Percentiles rank a stretch among this genome's conserved stretches.
phyloP scores from a whole-genome alignment of 257 asterid genomes.

The Solanum neorickii region DNA sequence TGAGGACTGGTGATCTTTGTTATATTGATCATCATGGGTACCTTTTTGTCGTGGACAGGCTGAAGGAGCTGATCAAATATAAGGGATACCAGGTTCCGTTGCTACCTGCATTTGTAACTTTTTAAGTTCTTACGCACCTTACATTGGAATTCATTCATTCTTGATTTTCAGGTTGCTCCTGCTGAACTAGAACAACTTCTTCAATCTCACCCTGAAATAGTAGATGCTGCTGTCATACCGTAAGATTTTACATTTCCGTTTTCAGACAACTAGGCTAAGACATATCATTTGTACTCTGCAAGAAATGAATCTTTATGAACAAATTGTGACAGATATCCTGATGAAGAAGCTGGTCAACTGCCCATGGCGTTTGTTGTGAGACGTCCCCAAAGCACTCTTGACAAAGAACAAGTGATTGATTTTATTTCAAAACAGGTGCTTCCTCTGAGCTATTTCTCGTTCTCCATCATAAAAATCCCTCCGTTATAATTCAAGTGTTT shows the following conservation, averaged over 20 bases:
- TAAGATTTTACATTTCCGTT: constrained; percentile 2
- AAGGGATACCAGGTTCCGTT: constrained; percentile 45
- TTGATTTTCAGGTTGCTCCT: constrained; percentile 36
- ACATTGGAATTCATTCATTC: background rate
- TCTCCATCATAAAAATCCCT: background rate
- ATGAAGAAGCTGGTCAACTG: constrained; percentile 44
- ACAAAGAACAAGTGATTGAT: constrained; percentile 20
- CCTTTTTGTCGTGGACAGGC: constrained; percentile 39
- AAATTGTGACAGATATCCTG: constrained; percentile 25
- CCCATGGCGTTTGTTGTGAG: constrained; percentile 49
- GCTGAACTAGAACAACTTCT: constrained; percentile 51
- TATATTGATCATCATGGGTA: constrained; percentile 33
- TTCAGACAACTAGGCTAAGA: background rate
- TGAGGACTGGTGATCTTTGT: constrained; percentile 48
- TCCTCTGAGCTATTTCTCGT: background rate
- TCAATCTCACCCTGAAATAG: constrained; percentile 35
- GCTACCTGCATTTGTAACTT: background rate
- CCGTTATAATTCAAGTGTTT: background rate
- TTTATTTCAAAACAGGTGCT: constrained; percentile 34
- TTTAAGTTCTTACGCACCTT: background rate
- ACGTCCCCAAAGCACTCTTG: constrained; percentile 16
- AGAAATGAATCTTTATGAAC: background rate
- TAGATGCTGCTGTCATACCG: constrained; percentile 51
- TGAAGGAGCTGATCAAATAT: constrained; percentile 48
- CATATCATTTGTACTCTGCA: background rate